Percentiles rank a stretch among this genome's conserved stretches.
phyloP scores from a whole-genome alignment of 345 rosid genomes.

The Laguncularia racemosa region DNA sequence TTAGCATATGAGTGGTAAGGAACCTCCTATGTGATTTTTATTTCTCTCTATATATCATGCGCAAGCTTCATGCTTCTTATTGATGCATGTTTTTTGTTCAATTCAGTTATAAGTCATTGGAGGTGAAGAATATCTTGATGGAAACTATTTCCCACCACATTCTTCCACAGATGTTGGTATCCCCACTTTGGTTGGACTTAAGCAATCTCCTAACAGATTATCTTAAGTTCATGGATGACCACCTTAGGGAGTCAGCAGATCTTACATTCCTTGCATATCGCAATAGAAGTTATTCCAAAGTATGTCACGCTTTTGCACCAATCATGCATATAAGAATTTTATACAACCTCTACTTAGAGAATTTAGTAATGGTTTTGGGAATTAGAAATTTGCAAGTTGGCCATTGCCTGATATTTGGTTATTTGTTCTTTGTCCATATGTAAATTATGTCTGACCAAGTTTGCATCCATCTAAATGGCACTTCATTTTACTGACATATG shows the following conservation, averaged over 20 bases:
- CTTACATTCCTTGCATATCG: slow-evolving; percentile 97
- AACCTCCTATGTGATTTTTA: neutral
- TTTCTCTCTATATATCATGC: neutral
- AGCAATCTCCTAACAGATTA: slow-evolving; percentile 74
- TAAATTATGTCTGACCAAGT: no score
- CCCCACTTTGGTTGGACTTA: slow-evolving; percentile 78
- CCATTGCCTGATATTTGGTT: no score
- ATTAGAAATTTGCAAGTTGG: no score
- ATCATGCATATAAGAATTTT: neutral
- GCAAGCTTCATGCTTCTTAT: no score
- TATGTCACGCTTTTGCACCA: slow-evolving; percentile 21
- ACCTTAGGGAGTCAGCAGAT: slow-evolving; percentile 93
- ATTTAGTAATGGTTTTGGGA: neutral
- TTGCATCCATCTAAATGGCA: no score
- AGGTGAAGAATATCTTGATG: slow-evolving; percentile 92
- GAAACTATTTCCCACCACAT: slow-evolving; percentile 90
- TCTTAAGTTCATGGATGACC: slow-evolving; percentile 96
- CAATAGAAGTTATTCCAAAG: slow-evolving; percentile 94
- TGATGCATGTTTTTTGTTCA: slow-evolving; percentile 2
- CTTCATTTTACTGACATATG: no score
- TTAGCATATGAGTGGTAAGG: slow-evolving; percentile 79
- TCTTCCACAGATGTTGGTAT: slow-evolving; percentile 70
- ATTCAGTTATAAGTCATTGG: slow-evolving; percentile 84
- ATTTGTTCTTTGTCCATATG: no score
- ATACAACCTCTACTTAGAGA: neutral